phyloP scores from a whole-genome alignment of 1,284 basidiomycete species.

The Veloboletus limbatus region DNA sequence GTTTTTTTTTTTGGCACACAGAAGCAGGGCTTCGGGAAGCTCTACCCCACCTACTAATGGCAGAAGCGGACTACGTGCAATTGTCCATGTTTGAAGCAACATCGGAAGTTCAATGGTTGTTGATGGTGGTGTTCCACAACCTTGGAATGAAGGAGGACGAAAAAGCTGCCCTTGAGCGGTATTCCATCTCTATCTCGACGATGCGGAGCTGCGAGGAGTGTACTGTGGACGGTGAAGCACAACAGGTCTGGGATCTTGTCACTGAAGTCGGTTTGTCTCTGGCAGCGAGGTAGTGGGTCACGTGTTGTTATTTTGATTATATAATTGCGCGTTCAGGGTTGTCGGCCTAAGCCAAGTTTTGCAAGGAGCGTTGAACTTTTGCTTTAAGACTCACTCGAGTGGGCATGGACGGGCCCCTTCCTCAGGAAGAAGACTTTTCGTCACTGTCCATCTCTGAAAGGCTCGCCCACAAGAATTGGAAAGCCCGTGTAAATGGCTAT shows the following conservation, averaged over 20 bases:
- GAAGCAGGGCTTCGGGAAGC: slow-evolving; percentile 50
- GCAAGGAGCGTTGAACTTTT: slow-evolving; percentile 13
- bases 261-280: slow-evolving; percentile 55
- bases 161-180: slow-evolving; percentile 50
- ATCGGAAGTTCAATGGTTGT: slow-evolving; percentile 66
- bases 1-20: background rate
- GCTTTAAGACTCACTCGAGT: slow-evolving; percentile 8
- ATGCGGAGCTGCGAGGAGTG: slow-evolving; percentile 40
- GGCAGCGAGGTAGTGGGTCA: slow-evolving; percentile 40
- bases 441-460: slow-evolving; percentile 79
- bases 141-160: slow-evolving; percentile 54
- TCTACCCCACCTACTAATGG: slow-evolving; percentile 55
- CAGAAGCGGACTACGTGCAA: slow-evolving; percentile 59
- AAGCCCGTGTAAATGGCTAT: slow-evolving; percentile 93
- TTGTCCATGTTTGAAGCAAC: slow-evolving; percentile 58
- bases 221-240: slow-evolving; percentile 50
- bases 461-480: slow-evolving; percentile 96
- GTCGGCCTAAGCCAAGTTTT: slow-evolving; percentile 9
- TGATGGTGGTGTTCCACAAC: slow-evolving; percentile 70
- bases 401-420: slow-evolving; percentile 85
- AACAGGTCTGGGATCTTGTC: slow-evolving; percentile 57
- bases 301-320: slow-evolving; percentile 26
- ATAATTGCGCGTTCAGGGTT: slow-evolving; percentile 17
- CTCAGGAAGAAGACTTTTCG: slow-evolving; percentile 93
- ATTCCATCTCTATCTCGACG: slow-evolving; percentile 45